phyloP scores from a whole-genome alignment of 2,329 filamentous ascomycete genomes.

The Aspergillus sergii region DNA sequence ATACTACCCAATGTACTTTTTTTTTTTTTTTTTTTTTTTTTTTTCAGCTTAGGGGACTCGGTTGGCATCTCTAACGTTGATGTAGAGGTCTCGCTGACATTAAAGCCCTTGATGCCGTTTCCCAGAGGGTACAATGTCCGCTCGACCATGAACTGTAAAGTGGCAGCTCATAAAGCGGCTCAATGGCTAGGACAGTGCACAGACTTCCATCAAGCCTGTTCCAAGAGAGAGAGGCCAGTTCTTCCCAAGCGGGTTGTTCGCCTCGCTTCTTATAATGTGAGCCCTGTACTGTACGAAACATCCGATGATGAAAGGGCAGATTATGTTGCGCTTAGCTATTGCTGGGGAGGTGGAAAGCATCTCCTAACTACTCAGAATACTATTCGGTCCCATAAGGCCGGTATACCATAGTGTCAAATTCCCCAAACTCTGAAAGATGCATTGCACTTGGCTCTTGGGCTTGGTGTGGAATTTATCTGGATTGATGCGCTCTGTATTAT shows the following conservation, averaged over 20 bases:
- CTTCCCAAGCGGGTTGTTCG: not conserved
- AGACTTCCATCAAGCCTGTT: not conserved
- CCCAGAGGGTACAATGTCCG: not conserved
- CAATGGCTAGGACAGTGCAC: not conserved
- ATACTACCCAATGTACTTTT: not conserved
- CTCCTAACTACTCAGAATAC: not conserved
- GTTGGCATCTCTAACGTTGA: not conserved
- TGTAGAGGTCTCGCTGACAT: not conserved
- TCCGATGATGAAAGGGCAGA: not conserved
- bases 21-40: not conserved
- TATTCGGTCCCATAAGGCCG: not conserved
- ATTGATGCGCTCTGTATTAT: not conserved
- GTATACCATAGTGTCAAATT: not conserved
- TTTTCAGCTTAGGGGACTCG: not conserved
- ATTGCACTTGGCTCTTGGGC: not conserved
- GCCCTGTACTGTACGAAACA: not conserved
- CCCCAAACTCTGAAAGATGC: not conserved
- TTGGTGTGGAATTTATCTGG: not conserved
- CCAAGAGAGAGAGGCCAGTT: not conserved
- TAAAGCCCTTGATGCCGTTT: not conserved
- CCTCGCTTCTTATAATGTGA: not conserved
- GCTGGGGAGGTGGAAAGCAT: not conserved
- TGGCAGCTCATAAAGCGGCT: not conserved
- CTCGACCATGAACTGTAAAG: not conserved
- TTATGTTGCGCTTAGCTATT: not conserved